These are phyloP conservation scores for Pythium brassicae DNA, from an alignment of 352 stramenopile genomes.

Conservation along the genomic window DNA sequence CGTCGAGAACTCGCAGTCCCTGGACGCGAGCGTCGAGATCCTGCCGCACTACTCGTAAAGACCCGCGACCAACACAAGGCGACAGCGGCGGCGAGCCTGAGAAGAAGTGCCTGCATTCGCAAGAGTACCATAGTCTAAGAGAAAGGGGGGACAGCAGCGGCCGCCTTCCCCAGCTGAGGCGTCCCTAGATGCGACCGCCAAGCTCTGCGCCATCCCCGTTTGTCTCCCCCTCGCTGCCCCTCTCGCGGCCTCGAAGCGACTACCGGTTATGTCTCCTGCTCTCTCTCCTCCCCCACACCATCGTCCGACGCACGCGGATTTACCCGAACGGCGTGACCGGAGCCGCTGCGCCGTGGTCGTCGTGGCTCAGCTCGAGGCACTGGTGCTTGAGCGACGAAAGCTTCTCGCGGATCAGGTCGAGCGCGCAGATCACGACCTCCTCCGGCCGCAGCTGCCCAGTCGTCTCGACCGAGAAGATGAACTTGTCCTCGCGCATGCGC, in stretches of 20 bases:
- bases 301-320: constrained; percentile 2
- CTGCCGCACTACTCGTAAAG: constrained; percentile 62
- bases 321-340: constrained; percentile 85
- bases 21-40: constrained; percentile 52
- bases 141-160: not conserved
- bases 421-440: constrained; percentile 82
- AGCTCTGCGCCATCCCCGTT: not conserved
- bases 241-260: too few relatives aligned
- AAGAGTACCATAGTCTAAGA: constrained; percentile 18
- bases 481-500: constrained; percentile 88
- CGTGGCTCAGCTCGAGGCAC: constrained; percentile 80
- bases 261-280: too few relatives aligned
- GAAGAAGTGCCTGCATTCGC: not conserved
- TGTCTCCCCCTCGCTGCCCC: too few relatives aligned
- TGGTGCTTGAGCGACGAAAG: constrained; percentile 84
- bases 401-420: constrained; percentile 86
- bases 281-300: too few relatives aligned
- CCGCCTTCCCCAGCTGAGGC: too few relatives aligned
- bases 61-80: not conserved
- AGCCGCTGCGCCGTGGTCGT: constrained; percentile 50
- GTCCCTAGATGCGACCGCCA: not conserved
- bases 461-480: constrained; percentile 96
- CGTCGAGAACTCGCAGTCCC: constrained; percentile 42
- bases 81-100: not conserved
- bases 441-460: constrained; percentile 82